Evolutionary conservation across 208 protist species (phyloP).

Genomic region (Crithidia fasciculata): DNA sequence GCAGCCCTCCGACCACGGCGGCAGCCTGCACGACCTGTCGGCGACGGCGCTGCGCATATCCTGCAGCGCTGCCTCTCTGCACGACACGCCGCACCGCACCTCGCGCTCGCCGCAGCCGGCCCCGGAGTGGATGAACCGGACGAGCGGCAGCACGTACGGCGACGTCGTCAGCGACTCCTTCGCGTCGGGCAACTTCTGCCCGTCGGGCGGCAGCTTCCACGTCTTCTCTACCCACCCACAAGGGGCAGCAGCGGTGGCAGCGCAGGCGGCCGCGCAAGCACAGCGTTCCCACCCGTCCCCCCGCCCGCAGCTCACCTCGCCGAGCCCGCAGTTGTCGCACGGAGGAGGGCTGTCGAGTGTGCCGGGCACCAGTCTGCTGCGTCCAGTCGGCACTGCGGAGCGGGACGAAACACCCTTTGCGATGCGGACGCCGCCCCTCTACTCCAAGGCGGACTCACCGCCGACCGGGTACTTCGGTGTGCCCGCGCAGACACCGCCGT

Average conservation of each 20-base stretch:
- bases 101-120: not conserved
- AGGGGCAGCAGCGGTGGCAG: conserved; percentile 5
- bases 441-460: not conserved
- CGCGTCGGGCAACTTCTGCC: conserved; percentile 1
- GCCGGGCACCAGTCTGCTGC: not conserved
- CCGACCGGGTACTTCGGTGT: not conserved
- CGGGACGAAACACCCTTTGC: not conserved
- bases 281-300: not conserved
- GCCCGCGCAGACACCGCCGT: conserved; percentile 3
- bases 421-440: not conserved
- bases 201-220: conserved; percentile 14
- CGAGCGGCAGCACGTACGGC: conserved; percentile 1
- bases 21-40: conserved; percentile 3
- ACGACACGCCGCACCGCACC: conserved; percentile 4
- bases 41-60: conserved; percentile 3
- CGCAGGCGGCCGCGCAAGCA: not conserved
- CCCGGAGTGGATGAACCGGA: conserved; percentile 20
- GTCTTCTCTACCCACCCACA: conserved; percentile 32
- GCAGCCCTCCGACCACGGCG: not conserved
- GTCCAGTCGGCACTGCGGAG: not conserved
- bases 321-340: not conserved
- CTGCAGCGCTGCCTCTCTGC: conserved; percentile 1
- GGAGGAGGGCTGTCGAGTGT: not conserved
- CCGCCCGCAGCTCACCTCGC: not conserved
- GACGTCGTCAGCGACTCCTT: conserved; percentile 15